Evolutionary conservation across 352 stramenopile species (phyloP).

Genomic region (Pythium folliculosum): DNA sequence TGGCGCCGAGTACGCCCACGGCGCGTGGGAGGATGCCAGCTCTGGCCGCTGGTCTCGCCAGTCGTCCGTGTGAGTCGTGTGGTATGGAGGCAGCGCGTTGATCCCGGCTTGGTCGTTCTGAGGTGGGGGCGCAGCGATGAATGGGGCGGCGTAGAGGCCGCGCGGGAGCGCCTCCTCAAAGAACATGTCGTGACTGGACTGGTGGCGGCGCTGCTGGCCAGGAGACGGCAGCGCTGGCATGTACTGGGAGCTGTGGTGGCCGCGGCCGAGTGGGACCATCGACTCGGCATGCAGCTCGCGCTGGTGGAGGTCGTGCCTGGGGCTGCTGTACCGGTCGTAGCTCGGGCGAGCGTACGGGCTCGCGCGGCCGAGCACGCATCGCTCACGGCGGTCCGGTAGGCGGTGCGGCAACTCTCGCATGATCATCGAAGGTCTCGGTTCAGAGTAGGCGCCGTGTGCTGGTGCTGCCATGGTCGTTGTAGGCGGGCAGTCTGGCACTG

Average conservation of each 20-base stretch:
- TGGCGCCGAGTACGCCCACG: background rate
- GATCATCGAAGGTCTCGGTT: background rate
- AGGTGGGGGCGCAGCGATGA: too few relatives aligned
- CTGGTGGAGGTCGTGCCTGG: background rate
- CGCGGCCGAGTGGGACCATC: background rate
- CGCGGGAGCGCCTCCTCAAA: background rate
- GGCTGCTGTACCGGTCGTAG: background rate
- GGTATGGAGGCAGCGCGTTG: background rate
- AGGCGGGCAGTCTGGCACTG: background rate
- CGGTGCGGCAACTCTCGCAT: slow-evolving; percentile 7
- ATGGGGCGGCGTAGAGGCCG: background rate
- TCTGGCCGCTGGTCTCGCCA: background rate
- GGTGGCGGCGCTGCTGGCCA: background rate
- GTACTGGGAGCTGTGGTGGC: background rate
- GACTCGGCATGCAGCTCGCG: background rate
- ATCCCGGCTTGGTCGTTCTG: background rate
- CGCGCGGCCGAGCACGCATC: background rate
- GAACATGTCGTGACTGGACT: background rate
- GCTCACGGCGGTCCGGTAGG: slow-evolving; percentile 7
- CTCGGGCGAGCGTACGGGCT: slow-evolving; percentile 15
- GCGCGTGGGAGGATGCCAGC: background rate
- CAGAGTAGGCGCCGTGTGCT: background rate
- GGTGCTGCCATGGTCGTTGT: background rate
- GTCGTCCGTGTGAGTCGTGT: background rate
- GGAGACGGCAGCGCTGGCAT: background rate